These are phyloP conservation scores for Quercus cerris DNA, from an alignment of 306 rosid genomes.

Conservation along the genomic window DNA sequence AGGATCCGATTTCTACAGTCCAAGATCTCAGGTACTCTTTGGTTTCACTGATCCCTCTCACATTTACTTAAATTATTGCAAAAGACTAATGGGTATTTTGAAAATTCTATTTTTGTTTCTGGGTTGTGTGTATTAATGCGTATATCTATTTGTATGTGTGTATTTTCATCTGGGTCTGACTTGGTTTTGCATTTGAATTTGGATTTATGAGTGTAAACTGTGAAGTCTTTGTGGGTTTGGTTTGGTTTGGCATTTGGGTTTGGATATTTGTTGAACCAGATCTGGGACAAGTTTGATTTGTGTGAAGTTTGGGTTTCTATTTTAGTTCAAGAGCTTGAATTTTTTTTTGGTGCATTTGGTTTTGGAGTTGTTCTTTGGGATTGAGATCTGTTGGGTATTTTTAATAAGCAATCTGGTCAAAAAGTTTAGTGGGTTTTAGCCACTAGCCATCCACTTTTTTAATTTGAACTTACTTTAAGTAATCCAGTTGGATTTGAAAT, in stretches of 20 bases:
- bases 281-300: constrained; percentile 44
- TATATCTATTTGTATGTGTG: not conserved
- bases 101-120: constrained; percentile 18
- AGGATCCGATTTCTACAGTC: constrained; percentile 55
- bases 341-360: constrained; percentile 13
- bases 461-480: constrained; percentile 8
- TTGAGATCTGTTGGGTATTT: constrained; percentile 56
- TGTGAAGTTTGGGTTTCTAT: constrained; percentile 41
- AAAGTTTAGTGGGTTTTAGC: constrained; percentile 39
- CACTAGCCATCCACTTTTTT: constrained; percentile 25
- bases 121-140: constrained; percentile 27
- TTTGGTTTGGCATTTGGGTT: constrained; percentile 33
- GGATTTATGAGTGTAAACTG: constrained; percentile 21
- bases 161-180: constrained; percentile 30
- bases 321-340: constrained; percentile 25
- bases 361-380: constrained; percentile 25
- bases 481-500: constrained; percentile 28
- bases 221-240: constrained; percentile 28
- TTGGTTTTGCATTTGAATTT: constrained; percentile 43
- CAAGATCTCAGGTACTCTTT: constrained; percentile 64
- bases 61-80: constrained; percentile 37
- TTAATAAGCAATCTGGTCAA: constrained; percentile 20
- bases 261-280: constrained; percentile 54
- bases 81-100: constrained; percentile 26
- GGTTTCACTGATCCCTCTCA: constrained; percentile 40